phyloP scores from a whole-genome alignment of 2,329 filamentous ascomycete genomes.

The Fusarium papillatum region DNA sequence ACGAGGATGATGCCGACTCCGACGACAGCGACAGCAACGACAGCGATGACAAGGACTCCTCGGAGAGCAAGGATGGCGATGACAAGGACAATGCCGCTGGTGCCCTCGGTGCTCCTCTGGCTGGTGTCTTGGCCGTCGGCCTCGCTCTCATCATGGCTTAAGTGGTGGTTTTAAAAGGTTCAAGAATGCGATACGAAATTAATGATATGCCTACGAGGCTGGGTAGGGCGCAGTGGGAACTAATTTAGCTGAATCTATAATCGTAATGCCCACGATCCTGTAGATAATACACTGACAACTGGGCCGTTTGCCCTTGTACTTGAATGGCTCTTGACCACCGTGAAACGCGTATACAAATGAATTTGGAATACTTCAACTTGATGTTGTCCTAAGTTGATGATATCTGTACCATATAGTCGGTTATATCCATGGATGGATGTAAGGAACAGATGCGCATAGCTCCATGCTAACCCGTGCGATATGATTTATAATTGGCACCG shows the following conservation, averaged over 20 bases:
- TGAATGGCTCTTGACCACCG: neutral
- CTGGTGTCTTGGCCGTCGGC: constrained; percentile 32
- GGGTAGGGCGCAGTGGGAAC: constrained; percentile 7
- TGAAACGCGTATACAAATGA: neutral
- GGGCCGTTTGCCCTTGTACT: neutral
- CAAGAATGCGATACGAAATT: constrained; percentile 29
- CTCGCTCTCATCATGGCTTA: constrained; percentile 37
- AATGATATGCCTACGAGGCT: constrained; percentile 15
- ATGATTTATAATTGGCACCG: too few species aligned
- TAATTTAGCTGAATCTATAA: constrained; percentile 12
- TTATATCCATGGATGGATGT: neutral
- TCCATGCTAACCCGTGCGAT: neutral
- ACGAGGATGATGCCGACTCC: constrained; percentile 33
- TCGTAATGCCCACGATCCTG: constrained; percentile 8
- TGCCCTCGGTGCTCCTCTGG: constrained; percentile 28
- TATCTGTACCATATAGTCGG: neutral
- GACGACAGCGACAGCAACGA: constrained; percentile 9
- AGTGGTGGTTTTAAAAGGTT: neutral
- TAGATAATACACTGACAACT: constrained; percentile 6
- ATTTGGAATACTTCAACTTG: neutral
- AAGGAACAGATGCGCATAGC: neutral
- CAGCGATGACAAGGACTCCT: neutral
- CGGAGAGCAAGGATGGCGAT: constrained; percentile 5
- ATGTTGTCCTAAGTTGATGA: too few species aligned
- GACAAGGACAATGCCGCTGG: constrained; percentile 29